Evolutionary conservation across 345 rosid genomes (phyloP).

Genomic region (Mercurialis annua): DNA sequence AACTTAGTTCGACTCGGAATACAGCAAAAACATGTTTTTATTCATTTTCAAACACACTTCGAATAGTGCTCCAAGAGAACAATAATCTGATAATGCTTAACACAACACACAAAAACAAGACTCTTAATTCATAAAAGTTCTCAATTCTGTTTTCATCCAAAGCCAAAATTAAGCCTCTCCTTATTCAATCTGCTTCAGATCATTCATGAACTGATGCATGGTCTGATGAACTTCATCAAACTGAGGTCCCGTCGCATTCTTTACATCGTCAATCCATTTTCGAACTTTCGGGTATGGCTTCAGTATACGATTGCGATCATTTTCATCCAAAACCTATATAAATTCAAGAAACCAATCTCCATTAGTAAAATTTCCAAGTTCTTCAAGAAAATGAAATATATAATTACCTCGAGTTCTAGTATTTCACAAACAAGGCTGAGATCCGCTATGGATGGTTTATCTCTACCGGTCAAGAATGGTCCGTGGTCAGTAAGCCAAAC

Average conservation of each 20-base stretch:
- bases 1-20: too few species aligned
- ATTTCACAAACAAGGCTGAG: conserved; percentile 80
- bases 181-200: conserved; percentile 21
- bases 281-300: conserved; percentile 64
- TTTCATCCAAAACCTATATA: conserved; percentile 60
- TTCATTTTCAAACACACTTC: too few species aligned
- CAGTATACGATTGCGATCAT: conserved; percentile 47
- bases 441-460: conserved; percentile 83
- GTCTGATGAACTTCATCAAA: conserved; percentile 65
- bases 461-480: conserved; percentile 58
- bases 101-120: too few species aligned
- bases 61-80: too few species aligned
- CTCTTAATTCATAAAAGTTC: too few species aligned
- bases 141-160: too few species aligned
- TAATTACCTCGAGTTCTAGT: conserved; percentile 64
- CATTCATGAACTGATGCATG: conserved; percentile 39
- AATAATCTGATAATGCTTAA: too few species aligned
- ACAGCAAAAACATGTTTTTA: too few species aligned
- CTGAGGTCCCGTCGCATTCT: conserved; percentile 56
- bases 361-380: too few species aligned
- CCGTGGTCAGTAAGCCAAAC: conserved; percentile 84
- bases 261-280: conserved; percentile 68
- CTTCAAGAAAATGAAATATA: too few species aligned
- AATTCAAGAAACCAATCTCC: too few species aligned
- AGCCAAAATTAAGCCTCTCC: too few species aligned